These are phyloP conservation scores for Protea cynaroides DNA, from an alignment of 164 flowering plant species.

Conservation along the genomic window DNA sequence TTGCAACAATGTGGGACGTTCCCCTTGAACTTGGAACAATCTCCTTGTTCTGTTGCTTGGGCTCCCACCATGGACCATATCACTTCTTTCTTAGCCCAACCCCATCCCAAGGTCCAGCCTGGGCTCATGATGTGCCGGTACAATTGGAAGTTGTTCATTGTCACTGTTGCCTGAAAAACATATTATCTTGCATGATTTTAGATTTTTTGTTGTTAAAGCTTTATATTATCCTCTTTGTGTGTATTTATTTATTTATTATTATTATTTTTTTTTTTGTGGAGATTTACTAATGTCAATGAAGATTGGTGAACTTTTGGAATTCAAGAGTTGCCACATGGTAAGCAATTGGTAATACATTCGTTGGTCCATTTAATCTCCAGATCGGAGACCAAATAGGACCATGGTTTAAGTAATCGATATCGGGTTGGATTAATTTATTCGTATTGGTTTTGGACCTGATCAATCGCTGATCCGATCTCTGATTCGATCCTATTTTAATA, in stretches of 20 bases:
- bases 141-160: slow-evolving; percentile 62
- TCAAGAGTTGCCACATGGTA: no score
- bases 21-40: slow-evolving; percentile 59
- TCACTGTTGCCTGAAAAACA: slow-evolving; percentile 46
- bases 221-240: background rate
- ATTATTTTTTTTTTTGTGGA: background rate
- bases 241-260: background rate
- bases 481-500: no score
- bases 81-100: slow-evolving; percentile 64
- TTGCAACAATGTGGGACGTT: slow-evolving; percentile 59
- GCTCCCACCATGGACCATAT: slow-evolving; percentile 66
- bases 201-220: no score
- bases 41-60: slow-evolving; percentile 65
- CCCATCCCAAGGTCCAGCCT: slow-evolving; percentile 60
- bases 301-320: no score
- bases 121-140: slow-evolving; percentile 57
- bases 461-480: no score
- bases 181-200: background rate
- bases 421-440: no score
- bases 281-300: no score
- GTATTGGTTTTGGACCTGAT: no score
- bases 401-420: no score
- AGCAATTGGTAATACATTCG: no score
- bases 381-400: no score
- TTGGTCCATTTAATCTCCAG: no score